Evolutionary conservation across 768 basidiomycete genomes (phyloP), one percentile per base, ranked within the genome.

Genomic region (Favolaschia claudopus): DNA sequence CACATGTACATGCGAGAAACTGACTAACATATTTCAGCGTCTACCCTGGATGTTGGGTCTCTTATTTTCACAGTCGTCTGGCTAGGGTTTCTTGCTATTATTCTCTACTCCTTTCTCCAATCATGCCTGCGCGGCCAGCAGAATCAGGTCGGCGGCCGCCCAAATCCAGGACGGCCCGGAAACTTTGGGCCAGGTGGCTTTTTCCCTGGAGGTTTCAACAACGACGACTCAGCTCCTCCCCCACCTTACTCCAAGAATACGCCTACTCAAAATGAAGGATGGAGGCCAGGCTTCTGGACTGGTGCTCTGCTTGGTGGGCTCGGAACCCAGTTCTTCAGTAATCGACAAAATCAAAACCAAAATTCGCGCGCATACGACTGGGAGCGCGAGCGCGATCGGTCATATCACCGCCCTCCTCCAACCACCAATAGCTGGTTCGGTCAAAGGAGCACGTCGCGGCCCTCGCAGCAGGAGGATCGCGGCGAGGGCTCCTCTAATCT

Each of bases 201-300:
- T 79, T 89, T 88, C 65, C 82, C 86, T 9, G 79, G 84, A 3
- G 79, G 78, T 29, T 75, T 74, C 64, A 67, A 74, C 54, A 69
- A 80, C 49, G 73, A 71, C 62, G 71, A 74, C 28, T 71, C 81
- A 24, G 82, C 82, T 24, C 75, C 80, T 3, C 80, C 82, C 0
- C 87, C 90, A 20, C 87, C 89, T 0, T 88, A 90, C 63, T 80
- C 82, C 17, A 79, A 84, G 64, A 62, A 76, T 31, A 71, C 54
- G 9, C 42, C 56, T 49, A 44, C 64, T 38, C 29, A 68, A 6
- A 69, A 61, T 25, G 60, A 64, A 24, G 70, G 68, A 24, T 74
- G 73, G 53, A 62, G 61, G 37, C 89, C 91, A 12, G 93, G 93
- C 4, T 95, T 96, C 70, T 95, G 89, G 91, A 89, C 91, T 2